Evolutionary conservation across 208 protist genomes (phyloP).

Genomic region (Trypanosoma avium): DNA sequence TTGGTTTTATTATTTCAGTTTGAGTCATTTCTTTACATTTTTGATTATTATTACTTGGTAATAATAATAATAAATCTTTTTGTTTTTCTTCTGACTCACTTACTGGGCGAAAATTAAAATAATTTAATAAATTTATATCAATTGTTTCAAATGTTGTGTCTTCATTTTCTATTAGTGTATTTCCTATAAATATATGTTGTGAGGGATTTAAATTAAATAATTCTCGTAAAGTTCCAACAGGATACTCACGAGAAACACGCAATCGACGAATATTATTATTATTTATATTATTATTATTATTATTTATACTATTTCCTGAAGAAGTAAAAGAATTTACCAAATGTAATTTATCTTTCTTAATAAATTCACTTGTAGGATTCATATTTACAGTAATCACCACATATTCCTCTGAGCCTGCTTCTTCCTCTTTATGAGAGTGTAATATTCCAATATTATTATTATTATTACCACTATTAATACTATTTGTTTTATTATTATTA

Average conservation of each 20-base stretch:
- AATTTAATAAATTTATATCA: neutral
- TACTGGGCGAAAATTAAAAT: constrained; percentile 8
- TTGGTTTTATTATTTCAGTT: too few relatives aligned
- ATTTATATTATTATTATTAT: neutral
- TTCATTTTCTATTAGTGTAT: constrained; percentile 27
- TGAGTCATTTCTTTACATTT: too few relatives aligned
- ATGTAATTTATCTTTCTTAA: too few relatives aligned
- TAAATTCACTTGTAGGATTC: too few relatives aligned
- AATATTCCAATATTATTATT: too few relatives aligned
- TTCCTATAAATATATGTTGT: constrained; percentile 34
- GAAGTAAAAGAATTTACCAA: too few relatives aligned
- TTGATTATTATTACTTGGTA: too few relatives aligned
- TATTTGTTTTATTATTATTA: too few relatives aligned
- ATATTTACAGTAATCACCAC: constrained; percentile 1
- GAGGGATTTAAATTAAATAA: constrained; percentile 32
- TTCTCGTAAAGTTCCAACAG: constrained; percentile 63
- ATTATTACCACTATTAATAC: neutral
- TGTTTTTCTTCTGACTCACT: neutral
- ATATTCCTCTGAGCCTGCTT: constrained; percentile 4
- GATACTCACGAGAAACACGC: constrained; percentile 45
- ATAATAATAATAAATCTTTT: too few relatives aligned
- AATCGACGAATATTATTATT: constrained; percentile 29
- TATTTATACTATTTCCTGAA: too few relatives aligned
- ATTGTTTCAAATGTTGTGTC: constrained; percentile 16
- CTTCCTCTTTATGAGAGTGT: neutral